Percentiles rank a stretch among this genome's conserved stretches.
Conservation (phyloP, 2,329 filamentous ascomycete genomes). For the Byssoonygena ceratinophila region DNA sequence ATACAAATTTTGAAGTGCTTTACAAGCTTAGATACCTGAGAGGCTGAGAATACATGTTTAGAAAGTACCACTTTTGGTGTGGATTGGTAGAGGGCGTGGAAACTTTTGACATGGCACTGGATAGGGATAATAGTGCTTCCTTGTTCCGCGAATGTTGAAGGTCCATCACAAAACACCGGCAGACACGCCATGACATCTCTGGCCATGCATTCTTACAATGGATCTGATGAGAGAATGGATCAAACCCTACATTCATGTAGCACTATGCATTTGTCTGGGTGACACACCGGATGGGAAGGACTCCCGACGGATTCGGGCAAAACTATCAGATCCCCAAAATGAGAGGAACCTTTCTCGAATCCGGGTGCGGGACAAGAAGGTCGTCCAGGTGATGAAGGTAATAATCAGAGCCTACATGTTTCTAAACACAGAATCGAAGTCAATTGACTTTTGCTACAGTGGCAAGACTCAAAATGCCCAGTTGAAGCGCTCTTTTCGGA, state of each 20-base stretch:
- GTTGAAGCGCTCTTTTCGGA: slow-evolving; percentile 27
- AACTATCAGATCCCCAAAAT: slow-evolving; percentile 19
- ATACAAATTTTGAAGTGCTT: too few species aligned
- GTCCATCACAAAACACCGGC: too few species aligned
- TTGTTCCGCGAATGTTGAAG: too few species aligned
- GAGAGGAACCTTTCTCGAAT: slow-evolving; percentile 30
- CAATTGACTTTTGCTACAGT: slow-evolving; percentile 19
- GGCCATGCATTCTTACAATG: slow-evolving; percentile 14
- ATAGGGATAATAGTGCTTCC: too few species aligned
- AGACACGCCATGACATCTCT: too few species aligned
- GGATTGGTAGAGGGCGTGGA: too few species aligned
- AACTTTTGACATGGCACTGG: too few species aligned
- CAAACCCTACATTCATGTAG: slow-evolving; percentile 13
- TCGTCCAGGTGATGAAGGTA: slow-evolving; percentile 27
- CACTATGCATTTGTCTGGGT: slow-evolving; percentile 12
- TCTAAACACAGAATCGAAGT: not conserved
- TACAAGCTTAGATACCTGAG: too few species aligned
- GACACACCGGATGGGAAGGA: not conserved
- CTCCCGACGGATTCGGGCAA: not conserved
- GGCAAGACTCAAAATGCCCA: slow-evolving; percentile 18
- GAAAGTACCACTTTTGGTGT: too few species aligned
- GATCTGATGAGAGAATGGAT: slow-evolving; percentile 20
- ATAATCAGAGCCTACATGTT: not conserved
- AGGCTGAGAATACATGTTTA: too few species aligned
- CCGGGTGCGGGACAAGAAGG: slow-evolving; percentile 11